phyloP scores from a whole-genome alignment of 805 yeast genomes.

The Pichia nanzhaoensis region DNA sequence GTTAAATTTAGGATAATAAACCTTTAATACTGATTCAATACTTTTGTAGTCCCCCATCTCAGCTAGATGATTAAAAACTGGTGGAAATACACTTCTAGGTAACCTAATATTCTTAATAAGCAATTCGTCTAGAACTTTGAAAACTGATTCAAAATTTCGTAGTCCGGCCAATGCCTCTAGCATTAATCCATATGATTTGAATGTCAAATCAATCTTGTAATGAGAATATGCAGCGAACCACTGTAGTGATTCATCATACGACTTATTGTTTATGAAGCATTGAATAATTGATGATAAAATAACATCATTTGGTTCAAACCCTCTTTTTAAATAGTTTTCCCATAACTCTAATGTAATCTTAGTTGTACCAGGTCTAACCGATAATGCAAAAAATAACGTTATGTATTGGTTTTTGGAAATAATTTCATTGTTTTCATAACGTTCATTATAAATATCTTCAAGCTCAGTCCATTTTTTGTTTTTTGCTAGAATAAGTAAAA shows the following conservation, averaged over 20 bases:
- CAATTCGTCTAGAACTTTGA: constrained; percentile 28
- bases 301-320: constrained; percentile 39
- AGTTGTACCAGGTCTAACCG: constrained; percentile 42
- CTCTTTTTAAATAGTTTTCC: constrained; percentile 40
- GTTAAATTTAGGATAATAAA: constrained; percentile 22
- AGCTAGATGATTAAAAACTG: constrained; percentile 19
- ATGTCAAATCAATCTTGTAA: constrained; percentile 25
- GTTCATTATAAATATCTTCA: constrained; percentile 49
- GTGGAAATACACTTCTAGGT: constrained; percentile 13
- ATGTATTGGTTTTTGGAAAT: constrained; percentile 50
- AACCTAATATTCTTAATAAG: constrained; percentile 9
- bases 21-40: constrained; percentile 17
- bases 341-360: constrained; percentile 32
- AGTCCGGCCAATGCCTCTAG: constrained; percentile 32
- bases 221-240: constrained; percentile 32
- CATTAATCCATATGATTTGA: constrained; percentile 30
- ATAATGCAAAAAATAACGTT: constrained; percentile 55
- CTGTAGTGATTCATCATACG: constrained; percentile 31
- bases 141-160: constrained; percentile 32
- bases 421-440: constrained; percentile 46
- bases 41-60: constrained; percentile 22
- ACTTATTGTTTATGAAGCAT: constrained; percentile 32
- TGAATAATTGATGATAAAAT: constrained; percentile 42
- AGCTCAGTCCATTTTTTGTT: constrained; percentile 42
- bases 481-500: constrained; percentile 19